Base-by-base conservation (phyloP, 1,139 yeast species). In the Candida sp. region DNA sequence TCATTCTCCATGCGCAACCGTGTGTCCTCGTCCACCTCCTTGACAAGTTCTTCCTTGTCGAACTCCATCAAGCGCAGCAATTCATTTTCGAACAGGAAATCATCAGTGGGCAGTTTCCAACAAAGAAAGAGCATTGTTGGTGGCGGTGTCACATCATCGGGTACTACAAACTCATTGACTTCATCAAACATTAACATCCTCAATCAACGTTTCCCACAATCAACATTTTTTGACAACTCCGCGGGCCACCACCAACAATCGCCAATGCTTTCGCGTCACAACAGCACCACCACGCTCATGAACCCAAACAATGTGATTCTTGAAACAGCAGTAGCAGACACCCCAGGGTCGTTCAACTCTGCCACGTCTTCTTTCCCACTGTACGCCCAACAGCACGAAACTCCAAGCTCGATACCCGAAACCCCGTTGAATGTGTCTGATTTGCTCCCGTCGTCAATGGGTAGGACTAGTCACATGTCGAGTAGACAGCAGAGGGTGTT, bases 151-250 rank as follows among this genome's bases (percentile, higher is more conserved):
- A 11, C 50, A 4, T 22, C 30, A 38, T 40, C 56, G 22, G 51
- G 55, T 17, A 47, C 57, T 2, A 49, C 57, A 35, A 57, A 55
- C 47, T 67, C 73, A 12, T 57, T 68, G 12, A 70, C 74, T 5
- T 63, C 69, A 4, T 59, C 66, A 41, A 71, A 70, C 52, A 62
- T 69, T 39, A 66, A 60, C 46, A 53, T 68, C 6, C 60, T 69
- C 44, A 70, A 68, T 54, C 72, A 62, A 50, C 56, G 70, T 31
- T 63, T 62, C 43, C 54, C 61, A 22, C 62, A 58, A 46, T 58
- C 61, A 6, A 50, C 47, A 22, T 73, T 65, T 55, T 73, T 73
- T 54, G 78, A 73, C 47, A 59, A 50, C 17, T 17, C 17, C 37
- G 58, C 61, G 49, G 42, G n/a, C 33, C 47, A 23, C 42, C 47